Percentiles rank a stretch among this genome's conserved stretches.
Evolutionary conservation across 305 asterid genomes (phyloP).

Genomic region (Rubia occidens): DNA sequence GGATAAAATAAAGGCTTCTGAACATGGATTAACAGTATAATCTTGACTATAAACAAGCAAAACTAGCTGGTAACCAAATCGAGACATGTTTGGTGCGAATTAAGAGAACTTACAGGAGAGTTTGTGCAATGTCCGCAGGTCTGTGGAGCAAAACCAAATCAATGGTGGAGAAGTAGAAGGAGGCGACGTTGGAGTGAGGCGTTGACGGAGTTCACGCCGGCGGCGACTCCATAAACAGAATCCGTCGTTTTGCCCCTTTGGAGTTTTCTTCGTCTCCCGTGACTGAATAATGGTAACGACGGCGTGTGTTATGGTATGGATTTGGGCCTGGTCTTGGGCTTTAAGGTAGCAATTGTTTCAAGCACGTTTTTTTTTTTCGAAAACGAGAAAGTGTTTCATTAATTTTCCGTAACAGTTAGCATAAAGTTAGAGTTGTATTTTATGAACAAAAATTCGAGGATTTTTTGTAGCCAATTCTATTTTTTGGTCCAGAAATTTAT

Average conservation of each 20-base stretch:
- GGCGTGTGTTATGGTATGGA: neutral
- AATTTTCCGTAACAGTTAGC: too few species aligned
- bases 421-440: too few species aligned
- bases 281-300: neutral
- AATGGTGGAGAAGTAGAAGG: too few species aligned
- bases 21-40: neutral
- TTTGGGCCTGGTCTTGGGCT: neutral
- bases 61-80: neutral
- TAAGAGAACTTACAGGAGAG: constrained; percentile 27
- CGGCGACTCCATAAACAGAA: neutral
- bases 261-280: neutral
- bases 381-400: too few species aligned
- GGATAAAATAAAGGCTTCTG: neutral
- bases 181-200: too few species aligned
- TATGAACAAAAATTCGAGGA: too few species aligned
- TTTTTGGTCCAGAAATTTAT: too few species aligned
- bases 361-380: too few species aligned
- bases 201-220: neutral
- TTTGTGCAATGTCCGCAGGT: too few species aligned
- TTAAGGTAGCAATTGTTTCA: constrained; percentile 7
- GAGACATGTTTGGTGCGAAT: neutral
- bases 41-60: neutral
- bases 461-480: too few species aligned
- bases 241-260: neutral
- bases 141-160: too few species aligned